Evolutionary conservation across 1,284 basidiomycete genomes (phyloP), one percentile per base, ranked within the genome.

Genomic region (Exsudoporus floridanus): DNA sequence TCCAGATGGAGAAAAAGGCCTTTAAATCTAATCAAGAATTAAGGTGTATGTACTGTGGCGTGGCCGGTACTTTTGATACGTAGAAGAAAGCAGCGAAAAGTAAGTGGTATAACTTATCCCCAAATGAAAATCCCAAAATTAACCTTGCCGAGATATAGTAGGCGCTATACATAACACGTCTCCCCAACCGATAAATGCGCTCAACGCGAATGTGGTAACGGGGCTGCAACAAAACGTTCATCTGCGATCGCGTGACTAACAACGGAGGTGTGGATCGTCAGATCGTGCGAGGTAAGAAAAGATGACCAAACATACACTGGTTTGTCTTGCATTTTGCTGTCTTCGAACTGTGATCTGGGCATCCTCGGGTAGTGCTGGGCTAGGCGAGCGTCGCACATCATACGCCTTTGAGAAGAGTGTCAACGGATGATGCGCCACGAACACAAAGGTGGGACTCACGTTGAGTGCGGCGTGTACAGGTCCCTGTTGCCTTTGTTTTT

Each of bases 341-440:
- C 68, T 58, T 52, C 66, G 65, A 23, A 68, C 59, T 0, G 70
- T 71, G 49, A 68, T 68, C 25, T 60, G 70, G n/a, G 62, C 46
- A 2, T 68, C 66, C 46, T 68, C 66, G 13, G 52, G 50, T 37
- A 67, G 18, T 8, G 66, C 66, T 27, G 66, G 70, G 49, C 66
- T 68, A 21, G 66, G 68, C 34, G 66, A 64, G 44, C 66, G 66
- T 38, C 65, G 63, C 47, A 58, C 21, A 10, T 71, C 68, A 14
- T 67, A 67, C 16, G 64, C 60, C 66, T 67, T 47, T 46, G 39
- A 4, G n/a, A 33, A 35, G 3, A 30, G 1, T 28, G 19, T 70
- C 25, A 64, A 47, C 7, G 18, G n/a, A 10, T 14, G 40, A 27
- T n/a, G 31, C 36, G 43, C 49, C 53, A 50, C 48, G 4, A 23